Percentiles rank a stretch among this genome's conserved stretches.
These are phyloP conservation scores for Talaromyces amestolkiae DNA, from an alignment of 2,329 filamentous ascomycete species.

Conservation along the genomic window DNA sequence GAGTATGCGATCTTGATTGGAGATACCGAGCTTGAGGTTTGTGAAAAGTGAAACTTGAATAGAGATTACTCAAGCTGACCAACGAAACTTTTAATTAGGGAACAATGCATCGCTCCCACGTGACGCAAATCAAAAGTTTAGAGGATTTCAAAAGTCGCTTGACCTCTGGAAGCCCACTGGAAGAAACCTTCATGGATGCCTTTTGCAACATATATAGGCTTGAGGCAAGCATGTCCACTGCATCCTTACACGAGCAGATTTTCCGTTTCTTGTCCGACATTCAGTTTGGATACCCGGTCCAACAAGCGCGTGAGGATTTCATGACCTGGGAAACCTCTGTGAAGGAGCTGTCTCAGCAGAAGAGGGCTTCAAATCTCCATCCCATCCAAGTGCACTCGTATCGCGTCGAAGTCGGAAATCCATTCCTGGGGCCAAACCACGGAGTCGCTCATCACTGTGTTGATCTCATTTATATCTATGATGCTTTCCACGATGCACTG, in stretches of 20 bases:
- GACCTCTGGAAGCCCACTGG: background rate
- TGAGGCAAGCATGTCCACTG: background rate
- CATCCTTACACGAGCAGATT: background rate
- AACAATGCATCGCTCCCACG: background rate
- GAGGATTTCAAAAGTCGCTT: background rate
- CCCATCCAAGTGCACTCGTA: background rate
- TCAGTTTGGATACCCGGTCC: constrained; percentile 7
- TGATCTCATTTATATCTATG: constrained; percentile 3
- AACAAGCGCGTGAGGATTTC: background rate
- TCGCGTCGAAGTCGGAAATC: constrained; percentile 6
- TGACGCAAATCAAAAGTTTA: background rate
- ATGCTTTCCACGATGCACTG: constrained; percentile 2
- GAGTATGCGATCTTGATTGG: background rate
- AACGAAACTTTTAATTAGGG: background rate
- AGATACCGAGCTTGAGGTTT: constrained; percentile 1
- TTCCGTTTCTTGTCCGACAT: constrained; percentile 2
- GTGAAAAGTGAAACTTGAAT: background rate
- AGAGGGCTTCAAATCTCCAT: background rate
- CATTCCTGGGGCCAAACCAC: background rate
- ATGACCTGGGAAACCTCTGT: background rate
- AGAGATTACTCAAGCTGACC: background rate
- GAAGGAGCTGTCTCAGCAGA: background rate
- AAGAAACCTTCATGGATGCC: background rate
- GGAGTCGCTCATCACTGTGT: constrained; percentile 9
- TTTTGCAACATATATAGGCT: background rate